A percentile compares a stretch with the other conserved stretches of the same genome.
phyloP scores from a whole-genome alignment of 805 yeast species.

The Schizosaccharomyces cryophilus region DNA sequence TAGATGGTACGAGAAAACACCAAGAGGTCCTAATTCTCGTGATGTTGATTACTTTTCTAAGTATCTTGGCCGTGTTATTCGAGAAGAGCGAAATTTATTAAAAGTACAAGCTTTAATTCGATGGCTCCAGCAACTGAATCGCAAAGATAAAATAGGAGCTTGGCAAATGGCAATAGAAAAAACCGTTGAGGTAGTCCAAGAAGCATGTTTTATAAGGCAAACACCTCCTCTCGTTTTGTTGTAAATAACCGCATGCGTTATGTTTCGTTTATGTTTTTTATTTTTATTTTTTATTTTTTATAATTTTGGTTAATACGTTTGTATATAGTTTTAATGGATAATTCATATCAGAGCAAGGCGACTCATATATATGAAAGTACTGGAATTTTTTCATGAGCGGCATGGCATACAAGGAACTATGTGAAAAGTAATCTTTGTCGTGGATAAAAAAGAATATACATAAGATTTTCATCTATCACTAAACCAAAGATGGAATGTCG shows the following conservation, averaged over 20 bases:
- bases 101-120: neutral
- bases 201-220: neutral
- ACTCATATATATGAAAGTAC: too few species aligned
- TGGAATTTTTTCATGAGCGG: too few species aligned
- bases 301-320: too few species aligned
- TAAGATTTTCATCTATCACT: conserved; percentile 3
- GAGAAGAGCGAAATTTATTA: neutral
- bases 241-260: neutral
- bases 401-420: too few species aligned
- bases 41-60: neutral
- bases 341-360: too few species aligned
- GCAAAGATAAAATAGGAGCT: neutral
- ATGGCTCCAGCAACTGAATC: neutral
- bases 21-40: neutral
- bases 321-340: too few species aligned
- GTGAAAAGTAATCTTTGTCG: too few species aligned
- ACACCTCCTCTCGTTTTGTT: neutral
- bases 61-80: neutral
- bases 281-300: too few species aligned
- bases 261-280: too few species aligned
- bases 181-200: neutral
- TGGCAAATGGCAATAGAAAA: neutral
- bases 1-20: neutral
- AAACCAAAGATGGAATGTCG: conserved; percentile 3
- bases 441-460: conserved; percentile 3